phyloP scores from a whole-genome alignment of 2,329 filamentous ascomycete genomes.

The Ophiostoma ips region DNA sequence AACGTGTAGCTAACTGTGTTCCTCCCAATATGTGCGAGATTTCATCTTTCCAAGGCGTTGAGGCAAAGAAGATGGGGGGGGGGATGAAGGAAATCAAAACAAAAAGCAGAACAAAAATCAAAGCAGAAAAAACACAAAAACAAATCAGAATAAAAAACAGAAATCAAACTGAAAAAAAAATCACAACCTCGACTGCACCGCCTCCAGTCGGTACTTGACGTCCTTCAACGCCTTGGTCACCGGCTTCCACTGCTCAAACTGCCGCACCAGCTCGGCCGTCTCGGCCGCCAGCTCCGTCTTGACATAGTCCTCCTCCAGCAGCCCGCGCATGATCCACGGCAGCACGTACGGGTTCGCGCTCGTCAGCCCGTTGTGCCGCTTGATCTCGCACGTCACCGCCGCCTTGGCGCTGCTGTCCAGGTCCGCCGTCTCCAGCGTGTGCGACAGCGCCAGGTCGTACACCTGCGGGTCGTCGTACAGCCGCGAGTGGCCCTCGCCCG shows the following conservation, averaged over 20 bases:
- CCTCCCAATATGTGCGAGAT: too few species aligned
- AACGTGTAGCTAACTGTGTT: too few species aligned
- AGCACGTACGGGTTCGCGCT: slow-evolving; percentile 75
- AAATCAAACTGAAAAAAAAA: slow-evolving; percentile 1
- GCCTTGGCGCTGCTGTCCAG: slow-evolving; percentile 16
- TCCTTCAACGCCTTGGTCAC: slow-evolving; percentile 83
- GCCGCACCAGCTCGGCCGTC: slow-evolving; percentile 61
- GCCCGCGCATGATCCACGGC: slow-evolving; percentile 88
- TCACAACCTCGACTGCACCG: slow-evolving; percentile 69
- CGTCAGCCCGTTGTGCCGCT: slow-evolving; percentile 33
- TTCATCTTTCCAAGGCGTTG: too few species aligned
- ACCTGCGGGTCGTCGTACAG: slow-evolving; percentile 82
- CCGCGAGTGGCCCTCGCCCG: slow-evolving; percentile 82
- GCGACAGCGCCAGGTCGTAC: slow-evolving; percentile 64
- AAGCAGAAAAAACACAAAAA: not conserved
- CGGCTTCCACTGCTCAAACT: slow-evolving; percentile 93
- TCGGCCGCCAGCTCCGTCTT: slow-evolving; percentile 67
- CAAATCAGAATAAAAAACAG: not conserved
- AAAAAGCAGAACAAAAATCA: not conserved
- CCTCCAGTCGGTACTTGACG: slow-evolving; percentile 88
- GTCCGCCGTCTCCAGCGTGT: slow-evolving; percentile 57
- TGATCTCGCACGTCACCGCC: slow-evolving; percentile 28
- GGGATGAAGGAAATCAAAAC: not conserved
- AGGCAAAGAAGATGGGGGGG: not conserved
- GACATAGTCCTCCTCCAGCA: slow-evolving; percentile 85